Conservation (phyloP, 176 grass and related monocot genomes). For the Aegilops tauschii region DNA sequence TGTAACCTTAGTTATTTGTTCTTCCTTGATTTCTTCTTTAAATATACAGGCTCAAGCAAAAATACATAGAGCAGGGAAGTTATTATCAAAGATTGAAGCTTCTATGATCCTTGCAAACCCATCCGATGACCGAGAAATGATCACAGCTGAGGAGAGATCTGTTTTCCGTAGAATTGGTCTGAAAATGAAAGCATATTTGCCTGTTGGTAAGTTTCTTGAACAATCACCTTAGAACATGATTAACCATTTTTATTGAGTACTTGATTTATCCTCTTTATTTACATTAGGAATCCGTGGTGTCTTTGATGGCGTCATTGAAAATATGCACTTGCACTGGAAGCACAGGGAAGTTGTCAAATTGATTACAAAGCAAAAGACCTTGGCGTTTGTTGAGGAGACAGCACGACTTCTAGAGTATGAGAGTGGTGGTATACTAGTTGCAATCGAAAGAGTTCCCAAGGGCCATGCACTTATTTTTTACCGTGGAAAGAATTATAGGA, state of each 20-base stretch:
- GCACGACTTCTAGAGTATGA: constrained; percentile 81
- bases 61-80: constrained; percentile 63
- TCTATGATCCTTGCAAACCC: constrained; percentile 67
- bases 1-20: background rate
- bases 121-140: constrained; percentile 78
- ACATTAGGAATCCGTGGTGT: constrained; percentile 81
- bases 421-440: constrained; percentile 93
- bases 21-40: constrained; percentile 27
- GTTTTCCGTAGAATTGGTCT: constrained; percentile 95
- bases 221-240: constrained; percentile 9
- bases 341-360: constrained; percentile 95
- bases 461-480: constrained; percentile 89
- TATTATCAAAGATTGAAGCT: constrained; percentile 82
- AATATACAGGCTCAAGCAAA: constrained; percentile 70
- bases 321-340: constrained; percentile 99
- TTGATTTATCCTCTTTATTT: constrained; percentile 19
- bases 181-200: constrained; percentile 86
- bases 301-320: constrained; percentile 95
- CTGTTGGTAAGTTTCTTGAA: constrained; percentile 63
- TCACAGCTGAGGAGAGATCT: constrained; percentile 89
- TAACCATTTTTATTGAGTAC: background rate
- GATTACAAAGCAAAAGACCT: constrained; percentile 88
- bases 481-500: constrained; percentile 91
- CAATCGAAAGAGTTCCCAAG: constrained; percentile 89
- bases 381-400: constrained; percentile 81